Evolutionary conservation across 257 asterid species (phyloP), one percentile per base, ranked within the genome.

Genomic region (Apocynum venetum): DNA sequence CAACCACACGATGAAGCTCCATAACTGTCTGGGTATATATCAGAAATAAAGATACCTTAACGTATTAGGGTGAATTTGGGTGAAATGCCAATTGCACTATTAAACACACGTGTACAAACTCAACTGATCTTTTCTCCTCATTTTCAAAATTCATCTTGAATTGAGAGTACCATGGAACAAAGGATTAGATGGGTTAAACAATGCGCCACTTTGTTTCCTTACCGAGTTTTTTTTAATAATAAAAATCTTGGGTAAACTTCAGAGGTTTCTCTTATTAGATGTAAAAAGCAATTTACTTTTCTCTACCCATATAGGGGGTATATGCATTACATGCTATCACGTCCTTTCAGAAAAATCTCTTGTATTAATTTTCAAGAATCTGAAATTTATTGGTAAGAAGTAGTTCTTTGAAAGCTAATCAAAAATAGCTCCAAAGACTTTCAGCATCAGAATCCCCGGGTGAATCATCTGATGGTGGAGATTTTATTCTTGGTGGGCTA

Each of bases 401-500:
- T 25, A 13, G 3, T 2, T 46, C 46, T 9, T 15, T 25, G 44
- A 4, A 40, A 17, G 6, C 15, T 52, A 73, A 40, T 70, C 74
- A 80, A 60, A 70, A 80, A 72, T 82, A 84, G 49, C 81, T 81
- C 90, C 90, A 87, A 3, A 87, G 77, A 46, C 70, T 81, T 47
- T 81, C 86, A 57, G 68, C 81, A 76, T 84, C 85, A 49, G 86
- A 79, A 83, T 81, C 75, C 59, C 60, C 82, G 4, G 76, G 76
- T 3, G 85, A 78, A 41, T 82, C 81, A 38, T 66, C 81, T 0
- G 89, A 69, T n/a, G 65, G 61, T 46, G 79, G 73, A 1, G 84
- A 57, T 52, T 49, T 75, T 35, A 87, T 79, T 80, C 90, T 79
- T 2, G 90, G 90, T 9, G 90, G 90, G 31, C 87, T 87, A 59